Evolutionary conservation across 2,329 filamentous ascomycete genomes (phyloP), one percentile per base, ranked within the genome.

Genomic region (Cladosporium sp.): DNA sequence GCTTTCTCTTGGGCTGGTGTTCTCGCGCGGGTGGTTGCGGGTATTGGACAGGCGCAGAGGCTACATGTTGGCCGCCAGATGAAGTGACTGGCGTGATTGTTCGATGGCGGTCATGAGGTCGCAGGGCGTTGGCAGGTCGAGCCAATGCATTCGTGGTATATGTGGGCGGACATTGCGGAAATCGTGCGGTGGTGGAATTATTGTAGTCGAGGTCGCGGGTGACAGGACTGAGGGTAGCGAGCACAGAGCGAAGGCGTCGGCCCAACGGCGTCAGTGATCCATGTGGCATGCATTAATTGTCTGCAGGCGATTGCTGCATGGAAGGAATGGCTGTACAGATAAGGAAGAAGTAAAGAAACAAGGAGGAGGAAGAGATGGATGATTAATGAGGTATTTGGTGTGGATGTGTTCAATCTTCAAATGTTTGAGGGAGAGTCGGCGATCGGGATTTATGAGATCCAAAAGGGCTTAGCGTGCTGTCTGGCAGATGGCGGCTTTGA

Each of bases 241-340:
- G 53, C 15, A 64, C 62, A 42, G 52, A 51, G 20, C 61, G 57
- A 32, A 65, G 57, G 57, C 61, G 62, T 50, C 54, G 58, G 59
- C 62, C 63, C 33, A 66, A 60, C 46, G 62, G 60, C 51, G 62
- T 65, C 57, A 65, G 46, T 39, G 47, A 51, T 55, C 63, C 60
- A 64, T 64, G 57, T 57, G 55, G 62, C 63, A 66, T 66, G 56
- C 63, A 64, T 43, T 16, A 39, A 48, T 40, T 40, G 25, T 36
- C 30, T 48, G 45, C 45, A 40, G 35, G 25, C n/a, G 25, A 19
- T 32, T 40, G 45, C 45, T 27, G 22, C 22, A 27, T 27, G 5
- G 22, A 27, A 9, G 4, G 22, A 27, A 27, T 27, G 22, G 22
- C 22, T 27, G 9, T 27, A 9, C 22, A 27, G 9, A 27, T 4